phyloP scores from a whole-genome alignment of 106 monocot species.

The Ottelia alismoides region DNA sequence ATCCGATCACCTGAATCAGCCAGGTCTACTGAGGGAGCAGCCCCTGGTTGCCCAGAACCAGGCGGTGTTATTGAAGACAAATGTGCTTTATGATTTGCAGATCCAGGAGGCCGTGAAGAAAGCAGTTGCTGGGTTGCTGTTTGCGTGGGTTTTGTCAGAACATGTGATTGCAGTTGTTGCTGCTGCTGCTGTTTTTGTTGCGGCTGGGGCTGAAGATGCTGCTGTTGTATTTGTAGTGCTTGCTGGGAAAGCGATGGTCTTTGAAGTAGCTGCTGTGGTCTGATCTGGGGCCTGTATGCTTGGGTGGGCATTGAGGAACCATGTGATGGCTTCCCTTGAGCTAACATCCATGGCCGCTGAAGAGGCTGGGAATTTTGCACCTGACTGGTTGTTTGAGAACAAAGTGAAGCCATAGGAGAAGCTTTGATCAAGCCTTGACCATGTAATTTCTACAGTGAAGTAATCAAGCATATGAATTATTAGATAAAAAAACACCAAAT shows the following conservation, averaged over 20 bases:
- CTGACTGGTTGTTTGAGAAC: slow-evolving; percentile 10
- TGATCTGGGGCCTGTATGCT: slow-evolving; percentile 42
- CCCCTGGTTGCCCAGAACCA: slow-evolving; percentile 17
- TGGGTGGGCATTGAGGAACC: slow-evolving; percentile 23
- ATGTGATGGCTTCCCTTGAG: slow-evolving; percentile 37
- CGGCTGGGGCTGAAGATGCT: slow-evolving; percentile 2
- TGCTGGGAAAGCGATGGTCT: slow-evolving; percentile 30
- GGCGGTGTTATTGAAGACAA: slow-evolving; percentile 9
- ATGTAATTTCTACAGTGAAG: slow-evolving; percentile 44
- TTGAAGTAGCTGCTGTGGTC: slow-evolving; percentile 37
- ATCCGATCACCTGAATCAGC: slow-evolving; percentile 35
- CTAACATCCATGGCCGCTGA: slow-evolving; percentile 38
- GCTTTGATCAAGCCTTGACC: slow-evolving; percentile 32
- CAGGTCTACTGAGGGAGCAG: slow-evolving; percentile 15
- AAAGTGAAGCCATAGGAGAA: slow-evolving; percentile 25
- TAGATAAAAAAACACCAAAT: too few species aligned
- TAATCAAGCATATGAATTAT: too few species aligned
- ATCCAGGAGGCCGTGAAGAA: slow-evolving; percentile 18
- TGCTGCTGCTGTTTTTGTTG: slow-evolving; percentile 16
- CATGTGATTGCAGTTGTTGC: slow-evolving; percentile 1
- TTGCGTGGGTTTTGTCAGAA: slow-evolving; percentile 14
- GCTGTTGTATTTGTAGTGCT: slow-evolving; percentile 13
- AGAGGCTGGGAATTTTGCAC: slow-evolving; percentile 35
- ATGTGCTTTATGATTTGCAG: slow-evolving; percentile 21
- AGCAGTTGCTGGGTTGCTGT: slow-evolving; percentile 22